Evolutionary conservation across 164 flowering plant species (phyloP), one percentile per base, ranked within the genome.

Genomic region (Stephania cephalantha): DNA sequence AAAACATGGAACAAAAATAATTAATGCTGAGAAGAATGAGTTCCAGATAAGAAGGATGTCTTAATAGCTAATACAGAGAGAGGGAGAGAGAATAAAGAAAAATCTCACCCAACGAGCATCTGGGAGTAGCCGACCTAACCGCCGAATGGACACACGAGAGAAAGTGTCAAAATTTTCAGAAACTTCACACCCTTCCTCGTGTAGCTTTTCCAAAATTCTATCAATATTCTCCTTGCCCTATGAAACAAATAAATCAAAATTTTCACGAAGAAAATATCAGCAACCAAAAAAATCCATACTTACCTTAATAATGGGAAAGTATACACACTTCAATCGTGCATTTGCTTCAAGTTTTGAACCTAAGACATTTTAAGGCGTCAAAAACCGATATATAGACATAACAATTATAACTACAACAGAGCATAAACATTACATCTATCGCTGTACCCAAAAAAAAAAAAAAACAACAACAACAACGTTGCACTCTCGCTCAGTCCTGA

Each of bases 51-150:
- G 42, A 35, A 25, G 25, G 25, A 25, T 25, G 25, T 25, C 25
- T 25, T 25, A 25, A 25, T 25, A 25, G 25, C 25, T 25, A 50
- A 71, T 13, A 31, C 29, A 31, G 18, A 45, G 17, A 70, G 9
- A 45, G 42, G 46, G 17, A 61, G 18, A 72, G 7, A 55, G 65
- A 58, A 58, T 58, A 58, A 58, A 58, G n/a, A 58, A 17, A 29
- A 25, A 75, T 73, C 90, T 72, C 45, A 91, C 98, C 96, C 93
- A 91, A 31, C 93, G 91, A 83, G 92, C 92, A 84, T 93, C 96
- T 58, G 98, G 98, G 81, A 93, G 93, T 61, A 93, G 81, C 71
- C 98, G 94, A 63, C 98, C 98, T 73, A 93, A 81, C 48, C 98
- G 77, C 9, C 94, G 83, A 70, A 91, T 79, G 18, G 93, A 89